Conservation (phyloP, 371 early-diverging fungal species). For the Homolaphlyctis polyrhiza region DNA sequence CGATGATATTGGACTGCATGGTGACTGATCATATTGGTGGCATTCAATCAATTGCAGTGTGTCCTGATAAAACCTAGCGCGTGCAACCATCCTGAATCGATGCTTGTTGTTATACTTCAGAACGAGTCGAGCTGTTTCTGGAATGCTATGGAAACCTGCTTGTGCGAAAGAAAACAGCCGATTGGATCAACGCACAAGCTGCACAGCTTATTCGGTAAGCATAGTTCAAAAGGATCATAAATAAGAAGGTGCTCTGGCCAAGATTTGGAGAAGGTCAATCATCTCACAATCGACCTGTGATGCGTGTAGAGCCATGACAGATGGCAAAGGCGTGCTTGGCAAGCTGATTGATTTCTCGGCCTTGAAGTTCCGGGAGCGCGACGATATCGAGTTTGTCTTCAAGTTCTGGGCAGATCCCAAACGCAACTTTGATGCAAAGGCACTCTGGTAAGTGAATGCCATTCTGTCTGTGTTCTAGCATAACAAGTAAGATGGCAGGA, state of each 20-base stretch:
- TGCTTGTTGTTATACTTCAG: too few species aligned
- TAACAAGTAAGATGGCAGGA: too few species aligned
- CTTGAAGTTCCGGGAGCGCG: conserved; percentile 41
- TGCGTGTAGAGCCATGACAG: conserved; percentile 27
- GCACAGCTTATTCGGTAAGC: conserved; percentile 29
- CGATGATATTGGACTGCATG: conserved; percentile 14
- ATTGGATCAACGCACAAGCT: conserved; percentile 13
- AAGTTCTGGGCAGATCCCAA: conserved; percentile 34
- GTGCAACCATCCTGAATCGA: too few species aligned
- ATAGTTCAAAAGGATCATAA: too few species aligned
- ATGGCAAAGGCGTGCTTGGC: conserved; percentile 19
- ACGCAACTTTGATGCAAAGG: conserved; percentile 24
- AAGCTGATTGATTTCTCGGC: conserved; percentile 23
- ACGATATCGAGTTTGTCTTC: conserved; percentile 45
- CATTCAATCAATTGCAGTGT: background rate
- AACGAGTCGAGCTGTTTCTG: conserved; percentile 34
- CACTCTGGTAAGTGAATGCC: conserved; percentile 20
- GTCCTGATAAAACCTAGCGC: too few species aligned
- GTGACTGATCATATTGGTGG: conserved; percentile 6
- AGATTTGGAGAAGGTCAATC: too few species aligned
- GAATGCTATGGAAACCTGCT: conserved; percentile 43
- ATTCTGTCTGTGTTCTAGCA: too few species aligned
- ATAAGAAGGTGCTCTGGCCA: too few species aligned
- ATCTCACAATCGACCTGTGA: background rate
- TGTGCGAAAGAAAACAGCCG: conserved; percentile 28